Evolutionary conservation across 768 basidiomycete genomes (phyloP).

Genomic region (Tremella mesenterica): DNA sequence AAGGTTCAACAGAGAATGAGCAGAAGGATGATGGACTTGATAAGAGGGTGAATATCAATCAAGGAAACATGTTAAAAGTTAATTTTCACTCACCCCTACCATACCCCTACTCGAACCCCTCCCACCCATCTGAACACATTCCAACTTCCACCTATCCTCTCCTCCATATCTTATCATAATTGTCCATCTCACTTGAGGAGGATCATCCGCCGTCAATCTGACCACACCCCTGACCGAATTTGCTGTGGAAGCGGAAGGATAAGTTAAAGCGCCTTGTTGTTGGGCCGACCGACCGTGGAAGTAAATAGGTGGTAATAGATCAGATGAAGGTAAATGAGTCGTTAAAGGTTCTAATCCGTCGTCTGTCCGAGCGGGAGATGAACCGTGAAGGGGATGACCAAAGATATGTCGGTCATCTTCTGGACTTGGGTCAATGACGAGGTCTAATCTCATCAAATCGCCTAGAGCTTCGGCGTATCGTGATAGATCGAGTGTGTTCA

Average conservation of each 20-base stretch:
- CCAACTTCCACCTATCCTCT: constrained; percentile 39
- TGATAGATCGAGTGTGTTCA: constrained; percentile 18
- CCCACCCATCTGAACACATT: constrained; percentile 40
- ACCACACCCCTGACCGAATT: constrained; percentile 32
- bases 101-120: constrained; percentile 34
- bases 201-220: constrained; percentile 33
- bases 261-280: constrained; percentile 3
- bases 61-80: neutral
- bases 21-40: neutral
- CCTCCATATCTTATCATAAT: constrained; percentile 39
- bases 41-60: too few relatives aligned
- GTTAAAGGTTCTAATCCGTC: constrained; percentile 11
- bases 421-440: constrained; percentile 12
- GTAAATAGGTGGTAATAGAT: constrained; percentile 29
- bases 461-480: constrained; percentile 34
- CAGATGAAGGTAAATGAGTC: constrained; percentile 20
- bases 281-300: constrained; percentile 29
- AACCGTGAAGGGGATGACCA: too few relatives aligned
- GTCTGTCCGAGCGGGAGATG: neutral
- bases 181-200: constrained; percentile 42
- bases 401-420: neutral
- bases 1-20: too few relatives aligned
- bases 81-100: constrained; percentile 40
- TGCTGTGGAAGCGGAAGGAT: constrained; percentile 8
- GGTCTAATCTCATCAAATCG: constrained; percentile 30